These are phyloP conservation scores for Cytospora mali DNA, from an alignment of 2,329 filamentous ascomycete species.

Conservation along the genomic window DNA sequence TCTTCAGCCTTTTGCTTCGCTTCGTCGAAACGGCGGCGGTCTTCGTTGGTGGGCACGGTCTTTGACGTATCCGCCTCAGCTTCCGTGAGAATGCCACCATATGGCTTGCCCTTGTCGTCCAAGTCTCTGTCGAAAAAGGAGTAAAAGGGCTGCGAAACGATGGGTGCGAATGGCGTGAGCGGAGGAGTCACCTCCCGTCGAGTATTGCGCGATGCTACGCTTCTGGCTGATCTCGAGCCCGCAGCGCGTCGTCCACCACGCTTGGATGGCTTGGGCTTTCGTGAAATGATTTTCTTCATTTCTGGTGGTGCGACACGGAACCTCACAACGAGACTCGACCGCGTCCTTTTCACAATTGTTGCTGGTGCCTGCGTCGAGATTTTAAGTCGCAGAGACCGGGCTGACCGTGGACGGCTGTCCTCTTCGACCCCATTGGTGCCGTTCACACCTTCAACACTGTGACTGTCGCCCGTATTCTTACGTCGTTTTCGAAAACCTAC, in stretches of 20 bases:
- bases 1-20: conserved; percentile 90
- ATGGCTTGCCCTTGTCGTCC: conserved; percentile 93
- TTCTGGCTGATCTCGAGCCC: conserved; percentile 35
- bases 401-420: conserved; percentile 44
- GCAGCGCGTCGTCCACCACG: conserved; percentile 49
- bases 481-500: conserved; percentile 57
- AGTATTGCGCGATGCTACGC: conserved; percentile 35
- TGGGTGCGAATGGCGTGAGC: conserved; percentile 37
- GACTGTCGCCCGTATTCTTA: conserved; percentile 50
- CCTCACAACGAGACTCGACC: conserved; percentile 55
- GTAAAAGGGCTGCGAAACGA: conserved; percentile 74
- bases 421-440: conserved; percentile 36
- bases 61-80: conserved; percentile 87
- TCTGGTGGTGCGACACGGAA: conserved; percentile 60
- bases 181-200: conserved; percentile 43
- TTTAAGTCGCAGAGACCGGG: conserved; percentile 64
- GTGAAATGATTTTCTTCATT: conserved; percentile 62
- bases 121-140: conserved; percentile 87
- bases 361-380: conserved; percentile 42
- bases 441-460: conserved; percentile 37
- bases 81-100: conserved; percentile 89
- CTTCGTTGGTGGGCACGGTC: conserved; percentile 78
- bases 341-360: conserved; percentile 47
- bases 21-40: conserved; percentile 85
- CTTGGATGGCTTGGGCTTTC: conserved; percentile 55